phyloP scores from a whole-genome alignment of 306 rosid genomes.

The Lathyrus oleraceus region DNA sequence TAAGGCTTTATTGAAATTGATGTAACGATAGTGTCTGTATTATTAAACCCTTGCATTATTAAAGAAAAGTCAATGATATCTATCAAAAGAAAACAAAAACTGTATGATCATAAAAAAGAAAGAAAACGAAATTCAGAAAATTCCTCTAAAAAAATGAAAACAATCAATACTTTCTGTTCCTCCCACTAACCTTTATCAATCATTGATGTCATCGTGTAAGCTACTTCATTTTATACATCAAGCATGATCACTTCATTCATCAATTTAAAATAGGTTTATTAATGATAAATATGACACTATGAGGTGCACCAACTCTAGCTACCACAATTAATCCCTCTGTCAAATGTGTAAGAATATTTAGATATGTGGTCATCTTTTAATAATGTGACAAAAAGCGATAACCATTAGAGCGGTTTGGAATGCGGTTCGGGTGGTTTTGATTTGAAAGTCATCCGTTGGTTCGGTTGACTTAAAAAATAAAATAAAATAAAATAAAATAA shows the following conservation, averaged over 20 bases:
- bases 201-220: slow-evolving; percentile 37
- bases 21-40: slow-evolving; percentile 28
- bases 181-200: slow-evolving; percentile 30
- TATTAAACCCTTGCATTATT: slow-evolving; percentile 34
- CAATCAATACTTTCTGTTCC: slow-evolving; percentile 1
- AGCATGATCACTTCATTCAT: slow-evolving; percentile 5
- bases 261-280: slow-evolving; percentile 21
- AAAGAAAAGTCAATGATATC: slow-evolving; percentile 11
- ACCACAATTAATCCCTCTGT: slow-evolving; percentile 25
- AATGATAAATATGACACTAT: slow-evolving; percentile 27
- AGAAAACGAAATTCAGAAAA: slow-evolving; percentile 27
- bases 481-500: too few relatives aligned
- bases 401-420: too few relatives aligned
- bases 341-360: slow-evolving; percentile 17
- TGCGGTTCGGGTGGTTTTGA: too few relatives aligned
- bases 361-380: not conserved
- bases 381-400: slow-evolving; percentile 21
- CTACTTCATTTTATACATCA: slow-evolving; percentile 26
- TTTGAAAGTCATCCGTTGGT: too few relatives aligned
- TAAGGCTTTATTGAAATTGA: slow-evolving; percentile 38
- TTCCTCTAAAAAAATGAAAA: not conserved
- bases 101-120: slow-evolving; percentile 16
- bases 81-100: slow-evolving; percentile 17
- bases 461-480: too few relatives aligned
- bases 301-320: slow-evolving; percentile 29